Base-by-base conservation (phyloP, 164 flowering plant species). In the Vitis riparia region DNA sequence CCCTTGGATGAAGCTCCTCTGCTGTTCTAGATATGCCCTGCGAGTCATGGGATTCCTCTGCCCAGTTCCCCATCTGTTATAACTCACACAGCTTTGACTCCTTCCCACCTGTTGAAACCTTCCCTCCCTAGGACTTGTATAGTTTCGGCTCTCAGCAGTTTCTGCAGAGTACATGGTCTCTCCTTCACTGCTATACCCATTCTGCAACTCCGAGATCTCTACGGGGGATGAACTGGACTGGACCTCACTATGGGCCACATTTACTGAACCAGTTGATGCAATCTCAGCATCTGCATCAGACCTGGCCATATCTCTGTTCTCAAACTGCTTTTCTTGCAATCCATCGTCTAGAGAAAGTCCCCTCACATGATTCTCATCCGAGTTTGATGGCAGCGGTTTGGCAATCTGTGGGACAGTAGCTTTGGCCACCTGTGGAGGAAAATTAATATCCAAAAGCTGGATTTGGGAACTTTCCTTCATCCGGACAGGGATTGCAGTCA, bases 91-190 rank as follows among this genome's bases (percentile, higher is more conserved):
- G 78, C 99, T 94, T 73, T 94, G 97, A 84, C 97, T 94, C 80
- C 97, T 84, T 51, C 97, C 94, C 0, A 94, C 93, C 56, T 81
- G 88, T 67, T 88, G 90, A 73, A 83, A 85, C 79, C 75, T 84
- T 30, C 77, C 87, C 61, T 84, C 92, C 71, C 84, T 83, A 11
- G 98, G 98, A 69, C 88, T 88, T 5, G 91, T 74, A 65, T 87
- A 90, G 77, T 95, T 95, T 55, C 97, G 81, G 78, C 96, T 91
- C 82, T 95, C 98, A 70, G 96, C 97, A 11, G 99, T 93, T 77
- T 93, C 97, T 7, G 98, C 99, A 2, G 99, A 95, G 80, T 93
- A 95, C 98, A 93, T 90, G 7, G 96, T 95, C 77, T 93, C 97
- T 29, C 83, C 94, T 37, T 93, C 98, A 56, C 98, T 93, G 81